Base-by-base conservation (phyloP, 2,329 filamentous ascomycete species). In the Alternaria longipes region DNA sequence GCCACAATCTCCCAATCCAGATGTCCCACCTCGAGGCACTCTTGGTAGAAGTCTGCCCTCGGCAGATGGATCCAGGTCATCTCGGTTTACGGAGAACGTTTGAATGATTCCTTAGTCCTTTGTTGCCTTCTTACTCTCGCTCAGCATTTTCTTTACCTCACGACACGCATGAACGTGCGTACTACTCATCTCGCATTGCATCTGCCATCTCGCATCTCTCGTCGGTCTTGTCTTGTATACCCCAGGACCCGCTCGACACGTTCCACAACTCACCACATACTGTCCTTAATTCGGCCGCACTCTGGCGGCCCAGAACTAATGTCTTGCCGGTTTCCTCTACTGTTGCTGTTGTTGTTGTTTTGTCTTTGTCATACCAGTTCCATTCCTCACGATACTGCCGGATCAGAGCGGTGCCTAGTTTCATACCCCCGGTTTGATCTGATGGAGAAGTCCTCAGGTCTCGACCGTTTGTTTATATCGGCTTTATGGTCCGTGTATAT, bases 11-110 rank as follows among this genome's bases (percentile, higher is more conserved):
- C 81, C 56, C 58, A 81, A 67, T 63, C 73, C 56, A 20, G 77
- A 59, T 36, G 56, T 65, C n/a, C 62, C 70, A 24, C 59, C 67
- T 9, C 68, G 73, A 56, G 66, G 70, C 40, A 75, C 78, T 8
- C 69, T 83, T 20, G 81, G 81, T 14, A 72, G 81, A 42, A 82
- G 80, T 57, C 79, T 80, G 60, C 79, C 78, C 26, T 82, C 81
- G 5, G 77, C 79, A 57, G 81, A 83, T 67, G 81, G 81, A 38
- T 82, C 81, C 26, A 77, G 81, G 69, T 74, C 79, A 49, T 83
- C 81, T 40, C 76, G 76, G 57, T 83, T 83, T 64, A 82, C 80
- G 40, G 82, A 83, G 75, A 81, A 83, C 70, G 81, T 83, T 46
- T 79, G 68, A 78, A 63, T 22, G 58, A 64, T 45, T 47, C 58